Conservation (phyloP, 176 grass and related monocot species). For the Carex parvula region DNA sequence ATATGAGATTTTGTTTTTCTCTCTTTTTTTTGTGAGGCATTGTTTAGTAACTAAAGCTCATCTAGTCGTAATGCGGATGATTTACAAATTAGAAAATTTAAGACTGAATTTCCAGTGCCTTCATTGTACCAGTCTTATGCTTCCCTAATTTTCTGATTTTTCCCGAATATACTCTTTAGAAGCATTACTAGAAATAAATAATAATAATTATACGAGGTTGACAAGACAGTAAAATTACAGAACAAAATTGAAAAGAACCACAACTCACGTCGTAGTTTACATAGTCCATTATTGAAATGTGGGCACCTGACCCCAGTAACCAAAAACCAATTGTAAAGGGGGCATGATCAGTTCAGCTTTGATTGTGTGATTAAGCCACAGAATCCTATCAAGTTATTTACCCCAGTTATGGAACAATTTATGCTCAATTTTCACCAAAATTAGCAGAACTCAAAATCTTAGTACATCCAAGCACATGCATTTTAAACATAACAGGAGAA, state of each 20-base stretch:
- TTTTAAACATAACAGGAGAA: neutral
- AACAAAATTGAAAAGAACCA: neutral
- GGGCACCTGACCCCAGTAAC: neutral
- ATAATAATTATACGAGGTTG: neutral
- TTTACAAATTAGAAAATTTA: neutral
- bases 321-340: neutral
- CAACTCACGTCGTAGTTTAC: neutral
- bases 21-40: neutral
- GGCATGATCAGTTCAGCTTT: neutral
- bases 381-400: neutral
- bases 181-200: neutral
- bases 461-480: neutral
- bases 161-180: neutral
- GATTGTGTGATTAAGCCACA: neutral
- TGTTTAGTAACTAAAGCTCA: neutral
- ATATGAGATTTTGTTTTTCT: neutral
- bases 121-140: neutral
- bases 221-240: neutral
- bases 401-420: neutral
- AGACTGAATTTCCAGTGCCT: neutral
- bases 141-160: constrained; percentile 3
- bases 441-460: neutral
- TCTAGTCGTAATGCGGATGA: neutral
- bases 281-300: neutral
- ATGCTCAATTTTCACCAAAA: neutral